phyloP scores from a whole-genome alignment of 2,329 filamentous ascomycete species.

The Tolypocladium sp. region DNA sequence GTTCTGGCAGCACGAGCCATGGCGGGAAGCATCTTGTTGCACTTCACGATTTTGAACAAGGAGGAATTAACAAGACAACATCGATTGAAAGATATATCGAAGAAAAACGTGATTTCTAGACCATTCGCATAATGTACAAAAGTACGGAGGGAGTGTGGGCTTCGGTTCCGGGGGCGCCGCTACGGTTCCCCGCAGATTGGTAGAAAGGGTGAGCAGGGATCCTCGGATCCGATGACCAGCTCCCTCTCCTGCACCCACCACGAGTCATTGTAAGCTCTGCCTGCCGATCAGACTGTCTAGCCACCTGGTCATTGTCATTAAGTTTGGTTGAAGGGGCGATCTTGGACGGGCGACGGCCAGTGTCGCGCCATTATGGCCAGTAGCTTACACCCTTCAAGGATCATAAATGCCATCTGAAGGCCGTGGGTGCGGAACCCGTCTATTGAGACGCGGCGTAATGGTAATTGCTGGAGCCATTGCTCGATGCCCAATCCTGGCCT shows the following conservation, averaged over 20 bases:
- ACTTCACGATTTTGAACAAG: background rate
- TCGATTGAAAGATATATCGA: background rate
- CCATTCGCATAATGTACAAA: background rate
- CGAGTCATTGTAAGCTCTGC: too few species aligned
- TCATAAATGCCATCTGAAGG: too few species aligned
- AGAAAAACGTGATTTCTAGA: background rate
- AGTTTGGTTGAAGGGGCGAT: too few species aligned
- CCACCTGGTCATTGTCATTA: too few species aligned
- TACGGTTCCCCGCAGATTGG: background rate
- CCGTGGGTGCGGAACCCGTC: too few species aligned
- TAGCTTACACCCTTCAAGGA: too few species aligned
- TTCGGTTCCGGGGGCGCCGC: background rate
- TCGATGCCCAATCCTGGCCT: background rate
- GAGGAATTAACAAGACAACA: background rate
- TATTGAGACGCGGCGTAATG: too few species aligned
- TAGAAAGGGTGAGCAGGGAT: background rate
- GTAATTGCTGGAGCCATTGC: background rate
- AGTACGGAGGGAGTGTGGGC: background rate
- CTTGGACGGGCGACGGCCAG: too few species aligned
- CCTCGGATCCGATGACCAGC: constrained; percentile 3
- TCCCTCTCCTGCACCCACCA: too few species aligned
- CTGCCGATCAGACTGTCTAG: too few species aligned
- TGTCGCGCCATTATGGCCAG: too few species aligned
- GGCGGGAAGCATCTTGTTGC: background rate
- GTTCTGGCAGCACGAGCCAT: constrained; percentile 1